Evolutionary conservation across 805 yeast genomes (phyloP), one percentile per base, ranked within the genome.

Genomic region (Clavispora phyllophila): DNA sequence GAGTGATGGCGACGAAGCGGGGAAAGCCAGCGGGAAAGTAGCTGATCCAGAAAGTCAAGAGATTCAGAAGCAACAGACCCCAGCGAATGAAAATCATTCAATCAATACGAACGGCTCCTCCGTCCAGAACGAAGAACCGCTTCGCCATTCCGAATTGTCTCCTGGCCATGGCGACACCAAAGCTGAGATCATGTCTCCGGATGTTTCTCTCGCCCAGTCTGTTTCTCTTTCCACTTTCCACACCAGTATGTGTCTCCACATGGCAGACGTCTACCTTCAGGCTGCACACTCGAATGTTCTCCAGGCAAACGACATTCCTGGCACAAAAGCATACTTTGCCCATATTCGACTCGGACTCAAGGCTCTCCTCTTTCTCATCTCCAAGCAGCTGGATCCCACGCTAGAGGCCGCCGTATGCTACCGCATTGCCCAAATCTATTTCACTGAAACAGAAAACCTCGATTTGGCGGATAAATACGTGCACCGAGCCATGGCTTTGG

Each of bases 391-490:
- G 6, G 53, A 61, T 29, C 63, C 72, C 0, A 49, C 47, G 13
- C 39, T 58, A 15, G 70, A 68, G 40, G 64, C 66, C 43, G 39
- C 49, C 2, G 48, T 72, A 0, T 61, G 62, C 33, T 66, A 63
- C 40, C 61, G 60, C 32, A 48, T 75, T 9, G 68, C 77, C 0
- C 52, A 52, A 10, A 37, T 73, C 3, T 62, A 68, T 40, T 62
- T 65, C 37, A 46, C 46, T 20, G 81, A 77, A 42, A 76, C 80
- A 0, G 57, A 56, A 3, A 66, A 68, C 46, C 47, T 58, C 14
- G 65, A 65, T 23, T 48, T 58, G 29, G 81, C 81, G 0, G 70
- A 70, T 13, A 65, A 63, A 9, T 66, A 56, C 58, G 63, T 50
- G 24, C 65, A 45, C 55, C 51, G 50, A 40, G 63, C 72, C 2